Evolutionary conservation across 2,329 filamentous ascomycete genomes (phyloP), one percentile per base, ranked within the genome.

Genomic region (Balansia obtecta): DNA sequence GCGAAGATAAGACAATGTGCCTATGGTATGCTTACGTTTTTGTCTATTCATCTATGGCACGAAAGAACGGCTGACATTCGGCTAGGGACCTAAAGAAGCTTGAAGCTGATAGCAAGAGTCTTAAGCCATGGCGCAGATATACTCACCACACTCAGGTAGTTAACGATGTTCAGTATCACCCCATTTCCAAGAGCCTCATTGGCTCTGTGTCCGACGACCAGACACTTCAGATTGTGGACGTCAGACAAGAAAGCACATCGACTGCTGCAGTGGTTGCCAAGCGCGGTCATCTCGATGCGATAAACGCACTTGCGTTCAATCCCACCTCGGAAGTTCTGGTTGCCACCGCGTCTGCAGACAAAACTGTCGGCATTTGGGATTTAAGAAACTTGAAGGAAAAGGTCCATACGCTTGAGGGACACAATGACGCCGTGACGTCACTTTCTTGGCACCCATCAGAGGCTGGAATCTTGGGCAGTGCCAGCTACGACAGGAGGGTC

Each of bases 111-210:
- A 83, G 82, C 66, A 86, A 80, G 61, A 77, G 76, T 32, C 72
- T 97, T 48, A 80, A 80, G 59, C 83, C 89, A 12, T 73, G 76
- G 5, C 79, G 84, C 45, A 85, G 80, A 39, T 97, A 93, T 68
- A 91, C 82, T 1, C 87, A 96, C 57, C 94, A 98, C 66, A 83
- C 77, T 18, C 83, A 91, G 27, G 86, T 93, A 49, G 93, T 98
- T 63, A 98, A 98, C 65, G 93, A 98, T 62, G 90, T 98, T 33
- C 89, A 97, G 68, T 88, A 95, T 63, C 91, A 97, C 60, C 90
- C 91, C 9, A 79, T 89, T 42, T 87, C 91, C 55, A 83, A 82
- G 60, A 82, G 83, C 58, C 83, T 94, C 55, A 86, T 98, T 54
- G 94, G 91, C 55, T 91, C 87, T 15, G 93, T 95, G 3, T 97